phyloP scores from a whole-genome alignment of 2,329 filamentous ascomycete genomes.

The Monosporascus sp. region DNA sequence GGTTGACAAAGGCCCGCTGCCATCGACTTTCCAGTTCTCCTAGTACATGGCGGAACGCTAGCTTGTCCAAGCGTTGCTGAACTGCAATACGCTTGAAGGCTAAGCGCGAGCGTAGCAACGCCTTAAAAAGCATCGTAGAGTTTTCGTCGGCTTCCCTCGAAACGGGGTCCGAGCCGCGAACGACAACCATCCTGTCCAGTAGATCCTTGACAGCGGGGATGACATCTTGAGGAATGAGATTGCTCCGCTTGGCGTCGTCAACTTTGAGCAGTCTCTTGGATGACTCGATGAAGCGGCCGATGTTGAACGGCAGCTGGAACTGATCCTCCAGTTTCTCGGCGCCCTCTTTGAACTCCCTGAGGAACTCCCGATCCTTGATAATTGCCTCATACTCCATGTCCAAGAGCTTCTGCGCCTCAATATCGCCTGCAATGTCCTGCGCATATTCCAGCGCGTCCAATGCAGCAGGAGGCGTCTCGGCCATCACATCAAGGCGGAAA shows the following conservation, averaged over 20 bases:
- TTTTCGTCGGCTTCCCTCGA: slow-evolving; percentile 83
- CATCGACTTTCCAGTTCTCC: slow-evolving; percentile 89
- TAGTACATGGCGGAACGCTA: slow-evolving; percentile 87
- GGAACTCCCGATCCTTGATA: slow-evolving; percentile 64
- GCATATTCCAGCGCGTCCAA: slow-evolving; percentile 82
- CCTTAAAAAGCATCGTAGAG: slow-evolving; percentile 88
- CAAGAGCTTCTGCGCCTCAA: slow-evolving; percentile 78
- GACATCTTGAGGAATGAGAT: slow-evolving; percentile 82
- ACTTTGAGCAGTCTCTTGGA: slow-evolving; percentile 89
- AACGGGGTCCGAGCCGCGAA: slow-evolving; percentile 77
- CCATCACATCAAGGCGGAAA: slow-evolving; percentile 86
- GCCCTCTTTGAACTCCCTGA: slow-evolving; percentile 63
- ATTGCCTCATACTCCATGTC: slow-evolving; percentile 86
- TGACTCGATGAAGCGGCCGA: slow-evolving; percentile 84
- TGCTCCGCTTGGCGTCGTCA: slow-evolving; percentile 78
- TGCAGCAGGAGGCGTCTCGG: slow-evolving; percentile 47
- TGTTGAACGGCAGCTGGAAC: slow-evolving; percentile 90
- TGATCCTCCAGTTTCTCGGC: slow-evolving; percentile 70
- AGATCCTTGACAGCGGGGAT: slow-evolving; percentile 73
- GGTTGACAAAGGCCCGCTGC: slow-evolving; percentile 77
- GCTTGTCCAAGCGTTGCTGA: slow-evolving; percentile 78
- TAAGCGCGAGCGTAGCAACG: slow-evolving; percentile 79
- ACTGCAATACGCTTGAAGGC: slow-evolving; percentile 91
- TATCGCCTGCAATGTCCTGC: slow-evolving; percentile 79
- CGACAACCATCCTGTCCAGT: slow-evolving; percentile 73